Conservation (phyloP, 2,329 filamentous ascomycete species). For the Aureobasidium namibiae region DNA sequence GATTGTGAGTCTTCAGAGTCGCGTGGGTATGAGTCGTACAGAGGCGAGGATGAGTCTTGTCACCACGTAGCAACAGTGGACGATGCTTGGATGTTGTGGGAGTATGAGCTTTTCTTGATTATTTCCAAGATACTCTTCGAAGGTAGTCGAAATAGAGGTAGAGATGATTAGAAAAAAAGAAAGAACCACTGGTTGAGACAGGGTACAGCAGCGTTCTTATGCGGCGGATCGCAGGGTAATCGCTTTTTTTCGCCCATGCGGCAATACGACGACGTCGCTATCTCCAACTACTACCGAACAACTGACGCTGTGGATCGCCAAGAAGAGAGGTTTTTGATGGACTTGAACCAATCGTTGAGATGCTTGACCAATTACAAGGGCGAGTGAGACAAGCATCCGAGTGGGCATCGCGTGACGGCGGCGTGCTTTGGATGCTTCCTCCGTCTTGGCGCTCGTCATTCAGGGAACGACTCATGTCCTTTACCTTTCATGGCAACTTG, state of each 20-base stretch:
- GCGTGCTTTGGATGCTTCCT: background rate
- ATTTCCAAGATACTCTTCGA: background rate
- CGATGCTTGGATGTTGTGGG: constrained; percentile 4
- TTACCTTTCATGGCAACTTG: background rate
- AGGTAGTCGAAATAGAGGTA: background rate
- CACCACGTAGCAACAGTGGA: constrained; percentile 4
- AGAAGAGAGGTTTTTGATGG: background rate
- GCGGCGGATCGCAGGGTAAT: background rate
- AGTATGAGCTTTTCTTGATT: background rate
- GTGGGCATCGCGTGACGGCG: constrained; percentile 5
- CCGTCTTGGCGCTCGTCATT: constrained; percentile 9
- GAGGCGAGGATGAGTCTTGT: background rate
- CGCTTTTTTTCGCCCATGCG: background rate
- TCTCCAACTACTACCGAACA: background rate
- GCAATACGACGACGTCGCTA: background rate
- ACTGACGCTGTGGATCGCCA: constrained; percentile 7
- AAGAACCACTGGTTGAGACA: background rate
- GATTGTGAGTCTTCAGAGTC: background rate
- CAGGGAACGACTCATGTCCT: background rate
- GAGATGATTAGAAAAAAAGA: background rate
- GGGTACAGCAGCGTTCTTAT: background rate
- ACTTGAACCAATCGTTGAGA: background rate
- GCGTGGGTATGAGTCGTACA: constrained; percentile 6
- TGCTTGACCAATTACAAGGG: background rate
- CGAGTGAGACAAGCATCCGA: background rate